These are phyloP conservation scores for Setomelanomma holmii DNA, from an alignment of 2,329 filamentous ascomycete species.

Conservation along the genomic window DNA sequence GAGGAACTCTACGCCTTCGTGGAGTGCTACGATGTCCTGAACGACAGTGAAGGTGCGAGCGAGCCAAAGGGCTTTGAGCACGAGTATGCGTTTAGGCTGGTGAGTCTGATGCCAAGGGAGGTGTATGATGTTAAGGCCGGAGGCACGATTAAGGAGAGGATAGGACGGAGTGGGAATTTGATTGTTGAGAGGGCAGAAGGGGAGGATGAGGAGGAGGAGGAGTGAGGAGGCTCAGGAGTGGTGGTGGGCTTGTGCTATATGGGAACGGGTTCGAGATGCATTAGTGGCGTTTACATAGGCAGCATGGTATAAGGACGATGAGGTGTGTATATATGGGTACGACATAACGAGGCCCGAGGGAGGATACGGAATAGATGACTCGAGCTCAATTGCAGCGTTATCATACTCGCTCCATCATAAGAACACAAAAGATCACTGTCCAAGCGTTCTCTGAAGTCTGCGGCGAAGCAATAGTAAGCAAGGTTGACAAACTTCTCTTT, in stretches of 20 bases:
- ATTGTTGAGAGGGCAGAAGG: conserved; percentile 78
- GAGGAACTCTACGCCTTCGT: conserved; percentile 97
- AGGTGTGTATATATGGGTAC: too few species aligned
- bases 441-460: too few species aligned
- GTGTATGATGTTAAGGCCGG: conserved; percentile 75
- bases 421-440: too few species aligned
- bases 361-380: too few species aligned
- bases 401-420: too few species aligned
- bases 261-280: not conserved
- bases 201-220: conserved; percentile 54
- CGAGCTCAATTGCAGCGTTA: too few species aligned
- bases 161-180: conserved; percentile 85
- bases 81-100: conserved; percentile 83
- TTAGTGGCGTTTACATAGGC: not conserved
- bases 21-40: conserved; percentile 79
- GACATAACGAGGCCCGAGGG: too few species aligned
- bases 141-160: conserved; percentile 71
- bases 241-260: not conserved
- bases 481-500: too few species aligned
- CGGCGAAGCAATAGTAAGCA: too few species aligned
- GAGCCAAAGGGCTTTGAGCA: conserved; percentile 77
- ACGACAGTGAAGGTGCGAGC: conserved; percentile 42
- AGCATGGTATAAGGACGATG: too few species aligned
- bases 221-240: not conserved
- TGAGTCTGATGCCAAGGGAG: conserved; percentile 82